A percentile compares a stretch with the other conserved stretches of the same genome.
Evolutionary conservation across 306 rosid species (phyloP).

Genomic region (Comarum palustre): DNA sequence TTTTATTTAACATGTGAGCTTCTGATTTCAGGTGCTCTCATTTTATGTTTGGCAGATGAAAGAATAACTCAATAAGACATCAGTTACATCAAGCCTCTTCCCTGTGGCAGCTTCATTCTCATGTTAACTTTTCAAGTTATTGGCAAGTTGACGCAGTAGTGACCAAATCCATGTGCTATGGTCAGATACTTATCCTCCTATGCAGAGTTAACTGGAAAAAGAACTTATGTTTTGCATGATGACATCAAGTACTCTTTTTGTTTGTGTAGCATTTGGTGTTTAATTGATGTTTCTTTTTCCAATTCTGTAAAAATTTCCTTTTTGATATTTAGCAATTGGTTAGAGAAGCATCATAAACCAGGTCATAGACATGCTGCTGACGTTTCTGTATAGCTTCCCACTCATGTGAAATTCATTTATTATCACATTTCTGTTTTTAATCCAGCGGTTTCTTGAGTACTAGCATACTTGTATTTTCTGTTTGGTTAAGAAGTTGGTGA

Average conservation of each 20-base stretch:
- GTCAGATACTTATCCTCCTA: slow-evolving; percentile 67
- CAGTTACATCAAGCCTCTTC: slow-evolving; percentile 52
- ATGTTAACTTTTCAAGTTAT: slow-evolving; percentile 87
- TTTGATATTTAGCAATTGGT: too few species aligned
- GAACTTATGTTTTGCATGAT: slow-evolving; percentile 50
- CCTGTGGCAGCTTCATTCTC: slow-evolving; percentile 82
- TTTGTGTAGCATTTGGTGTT: too few species aligned
- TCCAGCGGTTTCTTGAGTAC: too few species aligned
- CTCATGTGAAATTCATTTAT: too few species aligned
- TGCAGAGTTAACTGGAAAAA: slow-evolving; percentile 46
- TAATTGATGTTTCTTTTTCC: too few species aligned
- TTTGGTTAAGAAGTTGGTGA: too few species aligned
- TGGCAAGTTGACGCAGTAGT: slow-evolving; percentile 71
- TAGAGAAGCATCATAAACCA: too few species aligned
- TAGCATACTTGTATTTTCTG: too few species aligned
- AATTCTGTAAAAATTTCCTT: too few species aligned
- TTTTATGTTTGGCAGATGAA: slow-evolving; percentile 62
- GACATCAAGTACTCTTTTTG: slow-evolving; percentile 60
- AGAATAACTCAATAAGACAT: slow-evolving; percentile 63
- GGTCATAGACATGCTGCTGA: too few species aligned
- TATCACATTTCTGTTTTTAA: too few species aligned
- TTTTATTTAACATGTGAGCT: neutral
- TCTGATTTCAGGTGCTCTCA: neutral
- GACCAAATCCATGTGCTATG: slow-evolving; percentile 84
- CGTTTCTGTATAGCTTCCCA: too few species aligned